Base-by-base conservation (phyloP, 768 basidiomycete species). In the Xerocomellus intermedius region DNA sequence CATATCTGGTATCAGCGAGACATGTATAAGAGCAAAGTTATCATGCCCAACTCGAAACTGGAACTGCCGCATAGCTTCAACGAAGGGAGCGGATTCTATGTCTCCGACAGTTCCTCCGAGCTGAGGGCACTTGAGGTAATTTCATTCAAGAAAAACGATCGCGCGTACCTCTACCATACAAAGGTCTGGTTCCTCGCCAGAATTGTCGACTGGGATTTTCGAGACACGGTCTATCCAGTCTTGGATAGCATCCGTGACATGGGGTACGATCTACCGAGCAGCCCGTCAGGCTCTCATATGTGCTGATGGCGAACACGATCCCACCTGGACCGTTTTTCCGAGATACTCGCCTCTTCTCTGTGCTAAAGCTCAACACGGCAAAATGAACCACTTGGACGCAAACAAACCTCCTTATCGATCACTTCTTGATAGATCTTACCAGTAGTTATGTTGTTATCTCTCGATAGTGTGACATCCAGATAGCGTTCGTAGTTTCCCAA, bases 41-140 rank as follows among this genome's bases (percentile, higher is more conserved):
- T 94, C 91, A 68, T 89, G 83, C 17, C 96, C 95, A 21, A 98
- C 95, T 52, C 96, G 87, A 79, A 98, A 98, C 69, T 99, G 96
- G 80, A 99, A 99, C 71, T 99, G 96, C n/a, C 96, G 86, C 89
- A 99, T 94, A 1, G 96, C 96, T 72, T 99, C 96, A 43, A 99
- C 80, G 72, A 99, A 99, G 3, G 96, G 96, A 4, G 95, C 95
- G 7, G 94, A 97, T 66, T 99, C 96, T 69, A 99, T 99, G 66
- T 99, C 96, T 42, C 96, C 96, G 16, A 99, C 96, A 0, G 96
- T 99, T 21, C 96, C 96, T 52, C 96, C 96, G 57, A 99, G 89
- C 93, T 95, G 57, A n/a, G 7, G 14, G 37, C 5, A 17, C 21
- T 35, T 62, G 51, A 65, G 47, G 50, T 3, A 13, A 28, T 37